phyloP scores from a whole-genome alignment of 805 yeast species.

The Tetrapisispora namnaoensis region DNA sequence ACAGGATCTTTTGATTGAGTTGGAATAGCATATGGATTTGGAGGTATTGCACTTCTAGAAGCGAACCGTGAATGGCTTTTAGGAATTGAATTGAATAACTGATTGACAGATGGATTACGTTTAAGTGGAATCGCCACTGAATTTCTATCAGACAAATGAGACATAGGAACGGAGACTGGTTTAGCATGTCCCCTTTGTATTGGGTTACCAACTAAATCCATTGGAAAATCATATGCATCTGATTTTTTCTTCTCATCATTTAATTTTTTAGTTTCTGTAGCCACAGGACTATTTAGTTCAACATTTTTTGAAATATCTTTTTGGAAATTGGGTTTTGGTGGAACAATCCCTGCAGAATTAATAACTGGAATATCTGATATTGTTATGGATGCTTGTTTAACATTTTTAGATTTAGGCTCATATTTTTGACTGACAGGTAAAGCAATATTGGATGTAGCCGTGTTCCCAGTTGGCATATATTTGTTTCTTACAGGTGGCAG shows the following conservation, averaged over 20 bases:
- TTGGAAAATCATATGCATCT: constrained; percentile 74
- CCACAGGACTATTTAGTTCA: constrained; percentile 5
- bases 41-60: background rate
- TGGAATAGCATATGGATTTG: background rate
- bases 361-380: background rate
- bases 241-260: constrained; percentile 46
- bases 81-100: background rate
- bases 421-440: background rate
- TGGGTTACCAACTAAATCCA: constrained; percentile 38
- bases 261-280: constrained; percentile 26
- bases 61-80: background rate
- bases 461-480: background rate
- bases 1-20: background rate
- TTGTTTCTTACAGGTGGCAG: background rate
- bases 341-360: constrained; percentile 8
- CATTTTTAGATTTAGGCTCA: background rate
- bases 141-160: background rate
- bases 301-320: background rate
- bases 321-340: constrained; percentile 10
- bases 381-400: background rate
- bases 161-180: constrained; percentile 24
- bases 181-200: constrained; percentile 30
- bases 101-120: background rate
- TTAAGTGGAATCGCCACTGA: background rate
- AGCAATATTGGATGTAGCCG: background rate